phyloP scores from a whole-genome alignment of 495 filamentous ascomycete genomes.

The Penicillium lividum region DNA sequence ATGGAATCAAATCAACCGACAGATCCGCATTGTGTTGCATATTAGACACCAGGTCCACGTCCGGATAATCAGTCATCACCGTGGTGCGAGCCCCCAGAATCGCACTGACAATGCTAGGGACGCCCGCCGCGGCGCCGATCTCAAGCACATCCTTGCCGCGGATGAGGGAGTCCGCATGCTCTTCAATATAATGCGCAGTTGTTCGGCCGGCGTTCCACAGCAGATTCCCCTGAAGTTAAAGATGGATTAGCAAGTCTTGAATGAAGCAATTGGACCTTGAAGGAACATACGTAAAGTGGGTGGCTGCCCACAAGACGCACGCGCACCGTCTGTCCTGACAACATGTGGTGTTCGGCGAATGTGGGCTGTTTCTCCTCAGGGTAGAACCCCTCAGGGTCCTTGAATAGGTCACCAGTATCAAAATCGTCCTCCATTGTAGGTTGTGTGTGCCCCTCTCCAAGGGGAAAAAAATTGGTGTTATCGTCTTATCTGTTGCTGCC shows the following conservation, averaged over 20 bases:
- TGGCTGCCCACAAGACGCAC: conserved; percentile 86
- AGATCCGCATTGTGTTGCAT: conserved; percentile 69
- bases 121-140: conserved; percentile 84
- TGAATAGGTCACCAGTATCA: conserved; percentile 61
- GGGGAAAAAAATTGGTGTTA: conserved; percentile 4
- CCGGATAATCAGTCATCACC: conserved; percentile 88
- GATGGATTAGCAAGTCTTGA: conserved; percentile 4
- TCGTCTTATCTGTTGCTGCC: conserved; percentile 4
- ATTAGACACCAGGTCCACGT: conserved; percentile 74
- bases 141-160: conserved; percentile 70
- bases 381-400: conserved; percentile 78
- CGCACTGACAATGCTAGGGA: conserved; percentile 77
- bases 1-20: conserved; percentile 34
- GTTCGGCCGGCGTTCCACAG: conserved; percentile 87
- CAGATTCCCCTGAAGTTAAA: conserved; percentile 65
- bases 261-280: conserved; percentile 2
- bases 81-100: conserved; percentile 67
- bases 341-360: conserved; percentile 65
- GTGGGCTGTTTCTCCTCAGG: conserved; percentile 69
- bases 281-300: conserved; percentile 72
- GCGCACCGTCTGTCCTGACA: conserved; percentile 62
- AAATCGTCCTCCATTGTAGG: conserved; percentile 36
- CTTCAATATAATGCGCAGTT: conserved; percentile 75
- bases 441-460: neutral
- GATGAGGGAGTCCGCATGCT: conserved; percentile 56